Evolutionary conservation across 768 basidiomycete genomes (phyloP), one percentile per base, ranked within the genome.

Genomic region (Cantharellus cinnabarinus): DNA sequence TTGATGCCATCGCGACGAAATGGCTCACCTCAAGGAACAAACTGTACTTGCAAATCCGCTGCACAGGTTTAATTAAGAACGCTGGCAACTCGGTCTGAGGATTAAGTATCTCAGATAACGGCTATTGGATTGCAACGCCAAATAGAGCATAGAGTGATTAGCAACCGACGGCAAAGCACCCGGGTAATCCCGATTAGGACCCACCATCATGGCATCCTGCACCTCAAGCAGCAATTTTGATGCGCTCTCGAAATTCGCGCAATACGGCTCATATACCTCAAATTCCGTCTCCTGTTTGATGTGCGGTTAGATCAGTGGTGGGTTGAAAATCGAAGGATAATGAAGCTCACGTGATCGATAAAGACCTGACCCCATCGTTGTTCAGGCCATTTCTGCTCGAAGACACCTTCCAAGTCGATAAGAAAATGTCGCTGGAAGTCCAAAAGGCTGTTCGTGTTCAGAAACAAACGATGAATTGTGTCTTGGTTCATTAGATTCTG

Each of bases 41-140:
- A 35, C 93, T 93, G 70, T 98, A 98, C 76, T 98, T 98, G 79
- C 94, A 95, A 64, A 98, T 85, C 62, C 95, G 82, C 70, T 99
- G 95, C 55, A 99, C 85, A 4, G 95, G 95, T 74, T 97, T 97
- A 77, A 98, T 98, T 61, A 98, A 80, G 72, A 98, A 94, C 4
- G 89, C 90, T 61, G 89, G 87, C 40, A 99, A 76, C 67, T 99
- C 95, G 67, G 85, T 83, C 69, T 86, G 86, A 66, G 83, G 83
- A 65, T 89, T 87, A 71, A 93, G 86, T 74, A 89, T 74, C 70
- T 82, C 77, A 72, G 85, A 85, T 67, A 86, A 75, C 62, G 79
- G 77, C 87, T 89, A 67, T 59, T 29, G 64, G 20, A 29, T 29
- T 29, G 20, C 20, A 29, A 29, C 20, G 20, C 20, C 20, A 29